These are phyloP conservation scores for Alternaria rosae DNA, from an alignment of 2,329 filamentous ascomycete genomes.

Conservation along the genomic window DNA sequence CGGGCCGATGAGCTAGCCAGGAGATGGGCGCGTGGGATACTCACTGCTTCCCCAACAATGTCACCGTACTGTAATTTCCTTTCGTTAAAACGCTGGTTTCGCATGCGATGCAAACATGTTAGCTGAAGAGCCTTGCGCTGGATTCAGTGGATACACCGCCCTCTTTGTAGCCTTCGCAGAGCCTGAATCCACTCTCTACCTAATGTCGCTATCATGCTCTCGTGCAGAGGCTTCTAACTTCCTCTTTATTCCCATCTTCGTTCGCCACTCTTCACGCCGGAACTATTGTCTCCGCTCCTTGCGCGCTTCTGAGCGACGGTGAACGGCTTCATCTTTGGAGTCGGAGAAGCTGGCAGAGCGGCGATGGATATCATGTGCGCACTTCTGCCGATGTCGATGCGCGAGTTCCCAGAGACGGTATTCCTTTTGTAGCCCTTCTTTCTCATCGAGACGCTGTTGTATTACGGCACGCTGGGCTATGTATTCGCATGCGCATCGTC, in stretches of 20 bases:
- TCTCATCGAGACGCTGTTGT: background rate
- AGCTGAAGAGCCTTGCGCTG: too few relatives aligned
- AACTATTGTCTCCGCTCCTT: background rate
- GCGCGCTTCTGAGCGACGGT: fast-evolving
- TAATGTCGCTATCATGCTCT: too few relatives aligned
- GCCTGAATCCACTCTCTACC: too few relatives aligned
- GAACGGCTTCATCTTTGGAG: background rate
- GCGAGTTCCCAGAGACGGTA: background rate
- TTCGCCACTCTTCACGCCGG: background rate
- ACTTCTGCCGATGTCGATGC: background rate
- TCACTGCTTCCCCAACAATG: fast-evolving
- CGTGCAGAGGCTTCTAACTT: too few relatives aligned
- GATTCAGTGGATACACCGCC: too few relatives aligned
- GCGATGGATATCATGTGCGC: background rate
- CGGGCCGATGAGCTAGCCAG: background rate
- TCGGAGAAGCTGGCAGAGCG: background rate
- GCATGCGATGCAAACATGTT: too few relatives aligned
- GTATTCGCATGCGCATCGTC: background rate
- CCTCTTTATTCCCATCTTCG: too few relatives aligned
- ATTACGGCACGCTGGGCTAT: background rate
- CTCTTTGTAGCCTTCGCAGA: too few relatives aligned
- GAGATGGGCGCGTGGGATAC: background rate
- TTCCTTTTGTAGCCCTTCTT: background rate
- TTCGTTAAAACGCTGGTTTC: too few relatives aligned
- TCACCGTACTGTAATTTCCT: too few relatives aligned